Evolutionary conservation across 2,329 filamentous ascomycete genomes (phyloP).

Genomic region (Beauveria medogensis): DNA sequence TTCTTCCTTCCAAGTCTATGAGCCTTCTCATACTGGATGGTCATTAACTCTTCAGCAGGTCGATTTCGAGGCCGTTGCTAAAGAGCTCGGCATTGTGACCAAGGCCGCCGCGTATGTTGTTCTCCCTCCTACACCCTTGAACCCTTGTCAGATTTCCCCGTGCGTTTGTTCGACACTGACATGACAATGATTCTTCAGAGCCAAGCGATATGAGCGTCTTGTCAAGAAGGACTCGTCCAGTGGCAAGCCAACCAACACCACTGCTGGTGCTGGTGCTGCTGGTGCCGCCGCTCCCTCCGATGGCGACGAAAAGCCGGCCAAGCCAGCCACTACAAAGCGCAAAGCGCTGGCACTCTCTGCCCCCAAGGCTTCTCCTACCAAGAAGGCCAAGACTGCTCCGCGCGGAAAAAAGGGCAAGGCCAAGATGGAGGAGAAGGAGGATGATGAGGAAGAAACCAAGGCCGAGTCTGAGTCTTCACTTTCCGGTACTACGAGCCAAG

Average conservation of each 20-base stretch:
- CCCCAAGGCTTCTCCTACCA: conserved; percentile 16
- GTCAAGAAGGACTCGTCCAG: conserved; percentile 43
- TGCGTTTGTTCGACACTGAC: background rate
- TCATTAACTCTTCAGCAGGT: conserved; percentile 36
- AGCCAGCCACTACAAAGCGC: conserved; percentile 6
- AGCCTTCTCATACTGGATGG: too few species aligned
- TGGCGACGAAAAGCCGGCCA: background rate
- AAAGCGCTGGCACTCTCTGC: conserved; percentile 11
- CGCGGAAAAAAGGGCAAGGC: conserved; percentile 11
- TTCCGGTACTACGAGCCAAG: conserved; percentile 17
- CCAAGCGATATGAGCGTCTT: conserved; percentile 61
- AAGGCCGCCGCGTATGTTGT: conserved; percentile 62
- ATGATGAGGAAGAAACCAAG: conserved; percentile 14
- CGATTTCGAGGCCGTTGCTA: conserved; percentile 57
- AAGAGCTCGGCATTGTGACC: conserved; percentile 52
- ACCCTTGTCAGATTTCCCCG: too few species aligned
- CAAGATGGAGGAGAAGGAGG: conserved; percentile 16
- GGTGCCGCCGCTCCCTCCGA: conserved; percentile 9
- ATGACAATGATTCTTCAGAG: conserved; percentile 30
- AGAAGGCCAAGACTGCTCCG: conserved; percentile 19
- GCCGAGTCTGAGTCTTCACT: conserved; percentile 19
- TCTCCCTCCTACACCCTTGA: too few species aligned
- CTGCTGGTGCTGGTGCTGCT: background rate
- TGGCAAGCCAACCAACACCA: conserved; percentile 6
- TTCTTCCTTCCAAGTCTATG: background rate